phyloP scores from a whole-genome alignment of 2,329 filamentous ascomycete species.

The Geoglossum cookeanum region DNA sequence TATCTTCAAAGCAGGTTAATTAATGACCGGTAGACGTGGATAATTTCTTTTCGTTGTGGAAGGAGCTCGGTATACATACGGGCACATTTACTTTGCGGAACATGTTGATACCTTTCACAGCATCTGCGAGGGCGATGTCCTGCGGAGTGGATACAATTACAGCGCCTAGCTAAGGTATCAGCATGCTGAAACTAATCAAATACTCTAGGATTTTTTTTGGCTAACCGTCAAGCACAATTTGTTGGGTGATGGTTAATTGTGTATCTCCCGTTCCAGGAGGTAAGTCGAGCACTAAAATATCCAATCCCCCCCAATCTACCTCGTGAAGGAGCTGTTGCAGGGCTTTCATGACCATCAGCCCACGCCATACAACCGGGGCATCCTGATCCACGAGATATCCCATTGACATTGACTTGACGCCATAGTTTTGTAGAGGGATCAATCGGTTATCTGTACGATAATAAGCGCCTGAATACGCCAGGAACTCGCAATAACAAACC shows the following conservation, averaged over 20 bases:
- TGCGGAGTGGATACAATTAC: conserved; percentile 88
- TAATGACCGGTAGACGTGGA: background rate
- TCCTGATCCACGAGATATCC: conserved; percentile 70
- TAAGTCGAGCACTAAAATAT: conserved; percentile 75
- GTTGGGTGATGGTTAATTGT: conserved; percentile 91
- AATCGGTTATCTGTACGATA: conserved; percentile 48
- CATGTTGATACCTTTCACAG: conserved; percentile 80
- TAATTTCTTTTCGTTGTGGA: background rate
- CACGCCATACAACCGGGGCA: conserved; percentile 82
- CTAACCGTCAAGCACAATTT: conserved; percentile 67
- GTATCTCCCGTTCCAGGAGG: conserved; percentile 92
- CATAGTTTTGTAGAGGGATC: conserved; percentile 79
- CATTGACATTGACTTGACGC: conserved; percentile 97
- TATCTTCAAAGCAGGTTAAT: conserved; percentile 21
- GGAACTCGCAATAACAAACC: background rate
- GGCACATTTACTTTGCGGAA: conserved; percentile 71
- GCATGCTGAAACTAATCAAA: background rate
- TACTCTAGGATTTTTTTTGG: background rate
- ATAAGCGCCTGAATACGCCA: background rate
- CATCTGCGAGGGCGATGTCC: conserved; percentile 79
- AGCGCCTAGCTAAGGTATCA: conserved; percentile 32
- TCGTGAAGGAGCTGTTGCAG: conserved; percentile 89
- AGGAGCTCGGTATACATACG: conserved; percentile 15
- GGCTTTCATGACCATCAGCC: conserved; percentile 94
- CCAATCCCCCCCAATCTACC: conserved; percentile 80